Evolutionary conservation across 2,329 filamentous ascomycete genomes (phyloP).

Genomic region (Monilinia vaccinii-corymbosi): DNA sequence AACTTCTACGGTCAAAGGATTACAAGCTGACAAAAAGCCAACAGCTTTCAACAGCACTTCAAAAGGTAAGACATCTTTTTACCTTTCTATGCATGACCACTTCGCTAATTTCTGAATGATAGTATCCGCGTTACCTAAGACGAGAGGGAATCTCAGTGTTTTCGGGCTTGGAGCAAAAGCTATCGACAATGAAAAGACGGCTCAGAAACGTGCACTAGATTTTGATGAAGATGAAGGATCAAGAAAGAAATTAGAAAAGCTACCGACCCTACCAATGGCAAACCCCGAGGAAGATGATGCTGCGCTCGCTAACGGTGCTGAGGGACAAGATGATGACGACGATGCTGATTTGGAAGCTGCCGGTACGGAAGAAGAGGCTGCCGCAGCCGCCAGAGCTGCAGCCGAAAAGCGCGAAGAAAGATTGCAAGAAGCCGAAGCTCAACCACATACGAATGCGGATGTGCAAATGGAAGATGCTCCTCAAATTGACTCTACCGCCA

Average conservation of each 20-base stretch:
- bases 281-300: conserved; percentile 46
- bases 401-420: conserved; percentile 75
- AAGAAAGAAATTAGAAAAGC: conserved; percentile 81
- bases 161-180: conserved; percentile 73
- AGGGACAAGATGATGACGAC: conserved; percentile 44
- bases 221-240: conserved; percentile 84
- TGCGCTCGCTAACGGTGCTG: conserved; percentile 48
- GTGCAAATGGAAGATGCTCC: conserved; percentile 30
- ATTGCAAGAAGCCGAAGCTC: conserved; percentile 37
- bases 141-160: conserved; percentile 65
- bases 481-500: conserved; percentile 19
- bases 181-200: conserved; percentile 55
- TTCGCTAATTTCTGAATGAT: conserved; percentile 14
- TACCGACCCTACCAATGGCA: conserved; percentile 67
- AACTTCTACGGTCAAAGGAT: conserved; percentile 32
- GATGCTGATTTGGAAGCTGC: conserved; percentile 69
- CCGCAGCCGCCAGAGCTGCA: conserved; percentile 74
- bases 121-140: conserved; percentile 51
- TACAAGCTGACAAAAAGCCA: conserved; percentile 36
- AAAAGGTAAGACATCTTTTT: conserved; percentile 28
- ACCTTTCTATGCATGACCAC: not conserved
- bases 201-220: conserved; percentile 66
- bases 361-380: conserved; percentile 77
- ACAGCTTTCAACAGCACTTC: conserved; percentile 33
- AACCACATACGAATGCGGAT: conserved; percentile 31